Base-by-base conservation (phyloP, 108 stramenopile species). In the Stephanodiscus minutulus region DNA sequence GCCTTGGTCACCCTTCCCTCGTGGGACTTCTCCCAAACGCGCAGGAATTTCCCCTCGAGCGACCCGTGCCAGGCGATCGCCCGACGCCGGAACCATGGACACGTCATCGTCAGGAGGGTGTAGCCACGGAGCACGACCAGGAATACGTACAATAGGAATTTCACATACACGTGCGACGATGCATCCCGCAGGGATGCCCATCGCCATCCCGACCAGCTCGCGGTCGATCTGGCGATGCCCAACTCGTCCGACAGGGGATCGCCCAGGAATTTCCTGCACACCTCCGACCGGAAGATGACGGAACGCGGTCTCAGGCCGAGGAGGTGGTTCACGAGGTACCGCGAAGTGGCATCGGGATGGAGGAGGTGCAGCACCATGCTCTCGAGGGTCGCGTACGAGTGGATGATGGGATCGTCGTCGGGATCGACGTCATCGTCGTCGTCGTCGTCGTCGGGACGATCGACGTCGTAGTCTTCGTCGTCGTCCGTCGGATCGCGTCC, bases 201-300 rank as follows among this genome's bases (percentile, higher is more conserved):
- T 62, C 52, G 25, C 74, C 63, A 36, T 41, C 70, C 58, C 64
- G 35, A 62, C 58, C 60, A 77, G 46, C 44, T 73, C 6, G 74
- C 74, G 60, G 70, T 66, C 36, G 62, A 52, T 49, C 60, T 57
- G 3, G 91, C 88, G n/a, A 92, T 53, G 53, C 74, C 52, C 27
- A 92, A 69, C 9, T 82, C 84, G 66, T 92, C 87, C 15, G 91
- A 87, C 15, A 94, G 55, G 17, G 86, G 70, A 61, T 91, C 76
- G 5, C 93, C 90, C 17, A 94, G 72, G 35, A 91, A 70, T 35
- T 70, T 61, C n/a, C 93, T 79, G 71, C 90, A 94, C 17, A 85
- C 67, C 39, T 82, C 66, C 35, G 79, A 72, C 35, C 93, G 72
- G 62, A 85, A 89, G 2, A 17, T 7, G 17, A 66, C 61, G 33